These are phyloP conservation scores for Mycena metata DNA, from an alignment of 768 basidiomycete genomes.

Conservation along the genomic window DNA sequence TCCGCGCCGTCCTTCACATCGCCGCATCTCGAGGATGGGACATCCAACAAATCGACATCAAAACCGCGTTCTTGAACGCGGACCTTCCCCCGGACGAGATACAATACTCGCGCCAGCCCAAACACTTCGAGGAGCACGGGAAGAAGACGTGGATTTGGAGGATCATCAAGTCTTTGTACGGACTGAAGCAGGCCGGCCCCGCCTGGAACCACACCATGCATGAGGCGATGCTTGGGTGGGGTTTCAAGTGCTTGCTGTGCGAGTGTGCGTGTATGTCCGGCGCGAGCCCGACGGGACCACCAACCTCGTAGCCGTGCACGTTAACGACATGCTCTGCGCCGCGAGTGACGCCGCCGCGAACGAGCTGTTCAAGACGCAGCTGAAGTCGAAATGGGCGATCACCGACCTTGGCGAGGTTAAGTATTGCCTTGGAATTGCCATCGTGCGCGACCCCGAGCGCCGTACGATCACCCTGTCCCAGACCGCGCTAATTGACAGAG, in stretches of 20 bases:
- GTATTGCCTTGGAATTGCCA: not conserved
- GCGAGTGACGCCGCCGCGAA: not conserved
- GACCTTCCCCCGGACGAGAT: not conserved
- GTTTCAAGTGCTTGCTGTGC: too few species aligned
- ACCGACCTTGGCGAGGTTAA: not conserved
- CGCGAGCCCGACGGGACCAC: too few species aligned
- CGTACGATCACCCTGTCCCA: not conserved
- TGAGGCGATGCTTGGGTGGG: not conserved
- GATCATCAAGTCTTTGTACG: not conserved
- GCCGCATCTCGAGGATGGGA: not conserved
- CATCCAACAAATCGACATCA: not conserved
- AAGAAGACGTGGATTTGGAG: not conserved
- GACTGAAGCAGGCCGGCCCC: not conserved
- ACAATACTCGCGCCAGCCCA: not conserved
- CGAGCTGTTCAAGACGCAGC: not conserved
- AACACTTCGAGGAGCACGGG: not conserved
- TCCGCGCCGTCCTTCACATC: not conserved
- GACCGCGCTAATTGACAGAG: slow-evolving; percentile 1
- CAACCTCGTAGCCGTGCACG: too few species aligned
- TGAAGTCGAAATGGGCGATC: not conserved
- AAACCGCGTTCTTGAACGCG: not conserved
- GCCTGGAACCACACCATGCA: not conserved
- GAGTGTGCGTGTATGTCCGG: not conserved
- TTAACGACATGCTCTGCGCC: not conserved
- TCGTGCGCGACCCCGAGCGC: not conserved